Base-by-base conservation (phyloP, 192 early-diverging fungal genomes). In the Phlyctochytrium arcticum region DNA sequence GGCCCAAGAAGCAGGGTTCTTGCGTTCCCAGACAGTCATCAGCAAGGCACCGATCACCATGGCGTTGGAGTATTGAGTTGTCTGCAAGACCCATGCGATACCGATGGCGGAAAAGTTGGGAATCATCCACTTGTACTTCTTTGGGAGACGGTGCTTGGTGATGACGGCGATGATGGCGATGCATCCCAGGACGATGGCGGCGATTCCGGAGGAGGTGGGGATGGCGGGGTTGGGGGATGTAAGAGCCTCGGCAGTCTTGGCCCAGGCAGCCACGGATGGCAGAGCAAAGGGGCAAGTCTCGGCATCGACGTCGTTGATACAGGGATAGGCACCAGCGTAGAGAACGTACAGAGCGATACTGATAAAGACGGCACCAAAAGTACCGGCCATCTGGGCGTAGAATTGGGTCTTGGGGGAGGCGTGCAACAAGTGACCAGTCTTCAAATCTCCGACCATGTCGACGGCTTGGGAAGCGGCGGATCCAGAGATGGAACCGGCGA, bases 361-460 rank as follows among this genome's bases (percentile, higher is more conserved):
- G 57, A 87, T 75, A 48, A 68, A 74, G 61, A 85, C 64, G 35
- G 85, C 86, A 39, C 87, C 81, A 29, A 91, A 68, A 42, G 89
- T 88, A 3, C 92, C 92, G 31, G 92, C 79, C 68, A 91, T 70
- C 62, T 94, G 92, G 6, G 85, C 92, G 56, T 81, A 80, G 75
- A 94, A 94, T 71, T 94, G 92, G 0, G 92, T 86, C 44, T 85
- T 82, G 5, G 92, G 92, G 0, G 89, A 89, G 10, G 92, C 92
- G 30, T 82, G 80, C 39, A 94, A 77, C 26, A 94, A 44, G 56
- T 94, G 90, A 5, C 92, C 92, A 5, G 92, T 94, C 60, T 94
- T 94, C 36, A 94, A 70, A 68, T 94, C 92, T 63, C 85, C 82
- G 80, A 89, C 88, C 65, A 90, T 73, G 54, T 91, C 89, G 59